Base-by-base conservation (phyloP, 73 alveolate genomes). In the Paramecium sonneborni region DNA sequence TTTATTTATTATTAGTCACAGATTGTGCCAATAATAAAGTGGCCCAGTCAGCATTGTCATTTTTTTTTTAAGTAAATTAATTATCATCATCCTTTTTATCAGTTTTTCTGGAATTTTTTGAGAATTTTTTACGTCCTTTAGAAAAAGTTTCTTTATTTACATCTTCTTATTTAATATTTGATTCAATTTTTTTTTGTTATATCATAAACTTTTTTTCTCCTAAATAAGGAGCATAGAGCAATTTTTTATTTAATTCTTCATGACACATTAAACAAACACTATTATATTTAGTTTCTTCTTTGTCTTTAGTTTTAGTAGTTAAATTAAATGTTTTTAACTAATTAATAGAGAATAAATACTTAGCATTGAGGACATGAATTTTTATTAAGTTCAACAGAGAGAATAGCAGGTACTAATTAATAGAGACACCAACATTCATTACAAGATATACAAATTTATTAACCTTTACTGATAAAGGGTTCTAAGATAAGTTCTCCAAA, bases 371-470 rank as follows among this genome's bases (percentile, higher is more conserved):
- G 9, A 12, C 91, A 69, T 34, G 20, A 24, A 57, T 12, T 88
- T 69, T 69, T 43, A 43, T 23, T 24, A 43, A 69, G 32, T 11
- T 21, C 44, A 15, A 69, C 87, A 21, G 15, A 56, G 0, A 24
- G 10, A 41, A 62, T 26, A 1, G 35, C 44, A 38, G 82, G 94
- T 32, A 88, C 70, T 20, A 88, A 46, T 70, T 82, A 76, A 88
- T 88, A 69, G 48, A 68, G 90, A 46, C 90, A 69, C 94, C 94
- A 88, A 48, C 94, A 88, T 52, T 88, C 94, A 44, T 88, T 88
- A 72, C 94, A 88, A 18, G 76, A 57, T 21, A 82, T 28, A 23
- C 88, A 56, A 14, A 88, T 6, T 38, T 67, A 10, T 69, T 67
- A 24, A n/a, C 90, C 90, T 79, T 79, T 79, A 3, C 76, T 62